Conservation (phyloP, 306 rosid species). For the Citrullus mucosospermus region DNA sequence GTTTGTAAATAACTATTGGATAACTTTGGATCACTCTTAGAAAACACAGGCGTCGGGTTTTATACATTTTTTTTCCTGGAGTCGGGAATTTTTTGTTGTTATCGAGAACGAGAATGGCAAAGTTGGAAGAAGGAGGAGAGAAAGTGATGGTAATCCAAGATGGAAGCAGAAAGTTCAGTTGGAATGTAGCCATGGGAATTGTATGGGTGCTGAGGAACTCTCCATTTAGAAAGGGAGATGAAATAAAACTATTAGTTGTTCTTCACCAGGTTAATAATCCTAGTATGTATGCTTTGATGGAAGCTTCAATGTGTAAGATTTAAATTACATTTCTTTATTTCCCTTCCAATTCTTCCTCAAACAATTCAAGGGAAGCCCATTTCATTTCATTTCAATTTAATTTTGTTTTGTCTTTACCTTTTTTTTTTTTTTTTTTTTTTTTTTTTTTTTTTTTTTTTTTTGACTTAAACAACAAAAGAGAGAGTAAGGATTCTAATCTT, state of each 20-base stretch:
- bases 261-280: slow-evolving; percentile 65
- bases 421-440: background rate
- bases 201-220: slow-evolving; percentile 23
- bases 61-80: background rate
- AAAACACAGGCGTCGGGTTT: background rate
- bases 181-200: slow-evolving; percentile 22
- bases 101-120: background rate
- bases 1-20: background rate
- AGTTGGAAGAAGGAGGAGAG: slow-evolving; percentile 13
- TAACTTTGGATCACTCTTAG: background rate
- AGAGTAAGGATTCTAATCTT: too few relatives aligned
- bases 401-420: too few relatives aligned
- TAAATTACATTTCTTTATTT: background rate
- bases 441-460: background rate
- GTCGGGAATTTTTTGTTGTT: background rate
- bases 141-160: slow-evolving; percentile 63
- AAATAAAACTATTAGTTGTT: slow-evolving; percentile 44
- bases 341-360: background rate
- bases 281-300: slow-evolving; percentile 50
- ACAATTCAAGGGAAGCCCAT: background rate
- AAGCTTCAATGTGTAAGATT: slow-evolving; percentile 35
- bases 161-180: slow-evolving; percentile 48
- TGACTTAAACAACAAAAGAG: too few relatives aligned
- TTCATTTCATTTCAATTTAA: background rate
- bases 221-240: slow-evolving; percentile 49